Evolutionary conservation across 2,329 filamentous ascomycete species (phyloP).

Genomic region (Boeremia lycopersici): DNA sequence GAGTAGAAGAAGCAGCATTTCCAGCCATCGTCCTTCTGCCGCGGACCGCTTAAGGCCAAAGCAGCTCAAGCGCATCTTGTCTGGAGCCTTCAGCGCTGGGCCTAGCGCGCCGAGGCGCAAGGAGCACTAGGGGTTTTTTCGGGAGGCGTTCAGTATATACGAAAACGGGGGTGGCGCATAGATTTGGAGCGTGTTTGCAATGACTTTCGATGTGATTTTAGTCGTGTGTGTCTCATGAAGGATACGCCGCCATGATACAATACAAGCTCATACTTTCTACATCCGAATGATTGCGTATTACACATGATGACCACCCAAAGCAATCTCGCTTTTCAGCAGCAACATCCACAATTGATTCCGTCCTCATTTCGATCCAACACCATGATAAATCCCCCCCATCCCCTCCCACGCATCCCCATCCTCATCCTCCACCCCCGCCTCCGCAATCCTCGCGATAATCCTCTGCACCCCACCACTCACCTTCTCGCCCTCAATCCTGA

Average conservation of each 20-base stretch:
- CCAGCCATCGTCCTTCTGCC: slow-evolving; percentile 9
- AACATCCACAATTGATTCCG: no score
- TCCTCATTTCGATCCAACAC: not conserved
- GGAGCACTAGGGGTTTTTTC: slow-evolving; percentile 1
- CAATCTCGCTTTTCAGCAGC: no score
- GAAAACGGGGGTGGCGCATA: not conserved
- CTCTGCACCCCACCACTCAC: slow-evolving; percentile 30
- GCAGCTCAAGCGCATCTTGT: slow-evolving; percentile 29
- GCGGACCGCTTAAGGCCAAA: slow-evolving; percentile 22
- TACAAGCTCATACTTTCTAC: no score
- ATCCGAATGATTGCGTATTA: no score
- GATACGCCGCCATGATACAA: no score
- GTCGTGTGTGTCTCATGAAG: no score
- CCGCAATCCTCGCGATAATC: slow-evolving; percentile 33
- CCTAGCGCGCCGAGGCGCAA: slow-evolving; percentile 17
- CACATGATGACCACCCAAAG: no score
- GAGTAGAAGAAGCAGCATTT: slow-evolving; percentile 24
- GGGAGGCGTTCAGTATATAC: not conserved
- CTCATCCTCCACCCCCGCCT: slow-evolving; percentile 29
- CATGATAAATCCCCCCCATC: slow-evolving; percentile 13
- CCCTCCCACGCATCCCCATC: slow-evolving; percentile 22
- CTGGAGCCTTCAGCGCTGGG: slow-evolving; percentile 32
- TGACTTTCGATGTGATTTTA: not conserved
- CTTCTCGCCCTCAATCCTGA: slow-evolving; percentile 30
- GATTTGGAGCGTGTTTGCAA: not conserved